phyloP scores from a whole-genome alignment of 2,329 filamentous ascomycete species.

The Paraphaeosphaeria sporulosa region DNA sequence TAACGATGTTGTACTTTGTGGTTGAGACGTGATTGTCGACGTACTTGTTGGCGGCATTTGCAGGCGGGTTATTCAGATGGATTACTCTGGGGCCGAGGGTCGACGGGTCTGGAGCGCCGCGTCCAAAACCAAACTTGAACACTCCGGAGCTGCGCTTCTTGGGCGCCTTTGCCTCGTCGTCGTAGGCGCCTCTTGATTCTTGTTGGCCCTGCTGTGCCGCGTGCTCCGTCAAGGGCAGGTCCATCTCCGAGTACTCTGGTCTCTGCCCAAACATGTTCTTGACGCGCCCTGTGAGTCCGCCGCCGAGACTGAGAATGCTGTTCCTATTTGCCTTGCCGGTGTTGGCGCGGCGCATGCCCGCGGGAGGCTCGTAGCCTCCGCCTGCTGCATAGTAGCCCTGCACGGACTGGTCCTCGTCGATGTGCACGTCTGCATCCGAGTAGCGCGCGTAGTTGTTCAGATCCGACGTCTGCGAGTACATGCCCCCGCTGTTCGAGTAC shows the following conservation, averaged over 20 bases:
- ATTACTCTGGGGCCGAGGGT: constrained; percentile 92
- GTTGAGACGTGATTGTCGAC: constrained; percentile 97
- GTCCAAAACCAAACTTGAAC: constrained; percentile 93
- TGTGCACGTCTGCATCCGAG: constrained; percentile 84
- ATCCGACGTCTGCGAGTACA: constrained; percentile 79
- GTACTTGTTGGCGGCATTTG: constrained; percentile 88
- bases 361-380: constrained; percentile 63
- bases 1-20: constrained; percentile 93
- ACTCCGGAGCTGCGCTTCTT: constrained; percentile 60
- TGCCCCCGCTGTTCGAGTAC: constrained; percentile 49
- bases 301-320: constrained; percentile 86
- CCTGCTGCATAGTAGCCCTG: constrained; percentile 80
- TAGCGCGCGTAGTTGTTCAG: constrained; percentile 91
- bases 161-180: constrained; percentile 36
- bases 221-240: constrained; percentile 88
- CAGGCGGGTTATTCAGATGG: constrained; percentile 93
- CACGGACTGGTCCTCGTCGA: constrained; percentile 75
- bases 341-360: constrained; percentile 55
- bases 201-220: constrained; percentile 57
- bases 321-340: constrained; percentile 78
- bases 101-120: constrained; percentile 84
- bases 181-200: constrained; percentile 51
- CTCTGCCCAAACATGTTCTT: constrained; percentile 93
- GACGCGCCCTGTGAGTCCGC: constrained; percentile 83
- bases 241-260: constrained; percentile 93